Percentiles rank a stretch among this genome's conserved stretches.
Evolutionary conservation across 305 asterid species (phyloP).

Genomic region (Fraxinus dipetala): DNA sequence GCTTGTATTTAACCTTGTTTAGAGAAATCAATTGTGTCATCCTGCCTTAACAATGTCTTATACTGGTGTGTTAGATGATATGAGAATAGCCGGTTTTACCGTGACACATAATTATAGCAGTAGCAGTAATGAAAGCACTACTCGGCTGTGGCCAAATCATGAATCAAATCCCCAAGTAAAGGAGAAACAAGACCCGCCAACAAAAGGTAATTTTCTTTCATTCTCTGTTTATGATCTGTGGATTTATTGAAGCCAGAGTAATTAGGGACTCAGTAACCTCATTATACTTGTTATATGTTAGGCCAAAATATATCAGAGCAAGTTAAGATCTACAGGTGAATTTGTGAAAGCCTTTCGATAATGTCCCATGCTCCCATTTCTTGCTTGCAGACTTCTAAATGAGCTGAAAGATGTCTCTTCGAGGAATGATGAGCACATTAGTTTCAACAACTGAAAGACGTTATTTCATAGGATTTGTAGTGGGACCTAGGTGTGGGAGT

Average conservation of each 20-base stretch:
- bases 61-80: conserved; percentile 47
- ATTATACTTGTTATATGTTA: conserved; percentile 3
- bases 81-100: conserved; percentile 30
- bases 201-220: conserved; percentile 47
- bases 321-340: not conserved
- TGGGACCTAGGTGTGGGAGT: not conserved
- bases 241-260: not conserved
- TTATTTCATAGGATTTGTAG: not conserved
- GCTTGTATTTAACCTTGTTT: conserved; percentile 14
- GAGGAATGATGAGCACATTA: not conserved
- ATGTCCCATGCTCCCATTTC: not conserved
- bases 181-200: conserved; percentile 31
- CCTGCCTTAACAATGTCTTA: not conserved
- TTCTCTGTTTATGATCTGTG: not conserved
- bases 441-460: not conserved
- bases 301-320: not conserved
- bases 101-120: conserved; percentile 46
- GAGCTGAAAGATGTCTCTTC: not conserved
- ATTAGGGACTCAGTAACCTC: not conserved
- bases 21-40: not conserved
- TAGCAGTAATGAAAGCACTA: conserved; percentile 62
- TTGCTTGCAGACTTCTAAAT: not conserved
- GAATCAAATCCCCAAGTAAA: conserved; percentile 36
- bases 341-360: not conserved
- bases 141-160: conserved; percentile 33